phyloP scores from a whole-genome alignment of 2,329 filamentous ascomycete species.

The Monilinia polystroma region DNA sequence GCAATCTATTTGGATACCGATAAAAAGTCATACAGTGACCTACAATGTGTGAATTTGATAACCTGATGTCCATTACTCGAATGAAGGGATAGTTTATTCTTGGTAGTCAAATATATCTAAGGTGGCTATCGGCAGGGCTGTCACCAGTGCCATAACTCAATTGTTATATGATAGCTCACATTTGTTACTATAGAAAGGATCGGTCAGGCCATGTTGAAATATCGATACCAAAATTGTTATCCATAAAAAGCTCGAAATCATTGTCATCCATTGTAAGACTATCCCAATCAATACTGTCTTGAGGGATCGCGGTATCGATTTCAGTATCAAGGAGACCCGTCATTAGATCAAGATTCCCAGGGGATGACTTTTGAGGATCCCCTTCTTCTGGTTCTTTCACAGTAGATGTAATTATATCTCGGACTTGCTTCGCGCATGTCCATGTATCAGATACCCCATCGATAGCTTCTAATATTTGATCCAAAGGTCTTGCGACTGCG shows the following conservation, averaged over 20 bases:
- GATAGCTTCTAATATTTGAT: slow-evolving; percentile 50
- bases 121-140: background rate
- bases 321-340: slow-evolving; percentile 22
- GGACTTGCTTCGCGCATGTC: slow-evolving; percentile 48
- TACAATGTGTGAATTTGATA: background rate
- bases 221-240: slow-evolving; percentile 19
- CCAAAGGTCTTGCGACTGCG: slow-evolving; percentile 51
- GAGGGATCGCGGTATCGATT: background rate
- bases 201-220: slow-evolving; percentile 17
- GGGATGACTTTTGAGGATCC: slow-evolving; percentile 23
- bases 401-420: slow-evolving; percentile 39
- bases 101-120: background rate
- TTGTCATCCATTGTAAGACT: slow-evolving; percentile 20
- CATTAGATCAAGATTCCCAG: slow-evolving; percentile 31
- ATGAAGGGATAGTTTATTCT: background rate
- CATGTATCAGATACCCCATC: slow-evolving; percentile 52
- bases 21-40: background rate
- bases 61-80: background rate
- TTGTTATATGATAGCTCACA: background rate
- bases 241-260: slow-evolving; percentile 25
- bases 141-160: background rate
- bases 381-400: slow-evolving; percentile 23
- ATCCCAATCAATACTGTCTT: slow-evolving; percentile 24
- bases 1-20: background rate
- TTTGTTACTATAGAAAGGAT: background rate